phyloP scores from a whole-genome alignment of 176 grass and related monocot species.

The Ensete glaucum region DNA sequence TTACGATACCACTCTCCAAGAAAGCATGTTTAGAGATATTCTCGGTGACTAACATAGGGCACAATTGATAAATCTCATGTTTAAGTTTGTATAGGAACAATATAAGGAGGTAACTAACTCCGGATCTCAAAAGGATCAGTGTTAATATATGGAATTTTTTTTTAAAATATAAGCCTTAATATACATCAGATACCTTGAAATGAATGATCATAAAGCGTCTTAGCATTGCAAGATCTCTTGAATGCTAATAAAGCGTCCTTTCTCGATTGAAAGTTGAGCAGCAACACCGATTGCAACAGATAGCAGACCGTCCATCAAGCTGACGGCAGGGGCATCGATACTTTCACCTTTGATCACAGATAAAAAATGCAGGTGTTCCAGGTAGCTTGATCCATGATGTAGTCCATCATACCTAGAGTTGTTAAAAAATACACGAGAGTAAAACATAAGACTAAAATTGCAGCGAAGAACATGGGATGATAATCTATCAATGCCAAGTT shows the following conservation, averaged over 20 bases:
- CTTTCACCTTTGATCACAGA: conserved; percentile 50
- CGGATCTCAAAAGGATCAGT: no score
- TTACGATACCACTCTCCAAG: no score
- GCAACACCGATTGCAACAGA: conserved; percentile 68
- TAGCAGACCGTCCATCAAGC: conserved; percentile 52
- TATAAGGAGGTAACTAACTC: no score
- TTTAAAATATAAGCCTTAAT: neutral
- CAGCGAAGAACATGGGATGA: no score
- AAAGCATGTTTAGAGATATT: no score
- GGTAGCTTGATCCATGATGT: conserved; percentile 88
- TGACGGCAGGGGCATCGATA: conserved; percentile 34
- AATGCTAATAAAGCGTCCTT: conserved; percentile 58
- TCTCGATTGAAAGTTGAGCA: conserved; percentile 64
- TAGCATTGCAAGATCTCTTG: conserved; percentile 40
- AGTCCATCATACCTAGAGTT: conserved; percentile 68
- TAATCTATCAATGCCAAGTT: no score
- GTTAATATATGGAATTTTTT: no score
- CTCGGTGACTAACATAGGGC: no score
- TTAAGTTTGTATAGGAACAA: no score
- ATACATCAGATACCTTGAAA: neutral
- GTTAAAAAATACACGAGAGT: neutral
- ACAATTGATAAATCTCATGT: no score
- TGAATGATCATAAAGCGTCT: neutral
- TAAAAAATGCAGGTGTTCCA: conserved; percentile 86
- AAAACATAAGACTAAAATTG: neutral